Base-by-base conservation (phyloP, 768 basidiomycete genomes). In the Auriculariales sp. region DNA sequence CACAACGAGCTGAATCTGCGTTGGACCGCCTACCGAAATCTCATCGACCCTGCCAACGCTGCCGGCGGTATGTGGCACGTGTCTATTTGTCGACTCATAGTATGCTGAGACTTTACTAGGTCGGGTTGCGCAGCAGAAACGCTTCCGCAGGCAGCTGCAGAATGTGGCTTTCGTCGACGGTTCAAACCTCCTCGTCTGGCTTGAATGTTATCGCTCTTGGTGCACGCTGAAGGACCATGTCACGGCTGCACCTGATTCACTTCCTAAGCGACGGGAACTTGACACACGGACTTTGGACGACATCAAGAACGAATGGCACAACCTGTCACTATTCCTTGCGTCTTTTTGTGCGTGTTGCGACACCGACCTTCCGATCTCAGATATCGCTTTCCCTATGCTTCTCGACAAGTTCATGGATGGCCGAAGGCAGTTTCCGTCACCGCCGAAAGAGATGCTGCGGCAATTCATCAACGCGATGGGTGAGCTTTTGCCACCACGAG, bases 131-230 rank as follows among this genome's bases (percentile, higher is more conserved):
- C 77, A 85, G 59, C 88, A 91, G 65, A 89, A 84, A 62, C 77
- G 87, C 3, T 73, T 87, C 28, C 72, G 89, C 14, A 83, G 79
- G 61, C 66, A 86, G 24, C 61, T 89, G 48, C 75, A 83, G 3
- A 59, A 77, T 48, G 70, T 87, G 42, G 72, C 77, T 1, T 75
- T 73, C 29, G 77, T 81, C 11, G 73, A 75, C 28, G 74, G 78
- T 1, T 72, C 77, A n/a, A 77, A 87, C 48, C 67, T 83, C 19
- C 83, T 82, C 0, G 81, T 86, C 3, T 92, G 89, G 89, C 72
- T 81, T 54, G 89, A 92, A 57, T 81, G 78, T 53, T 89, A 81
- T 60, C 79, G 74, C 67, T 70, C 85, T 45, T 90, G 86, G 85
- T 70, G 71, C 27, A 63, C 68, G 4, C 62, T 89, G 36, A 75